Percentiles rank a stretch among this genome's conserved stretches.
Evolutionary conservation across 225 moss, liverwort and hornwort genomes (phyloP).

Genomic region (Straminergon stramineum): DNA sequence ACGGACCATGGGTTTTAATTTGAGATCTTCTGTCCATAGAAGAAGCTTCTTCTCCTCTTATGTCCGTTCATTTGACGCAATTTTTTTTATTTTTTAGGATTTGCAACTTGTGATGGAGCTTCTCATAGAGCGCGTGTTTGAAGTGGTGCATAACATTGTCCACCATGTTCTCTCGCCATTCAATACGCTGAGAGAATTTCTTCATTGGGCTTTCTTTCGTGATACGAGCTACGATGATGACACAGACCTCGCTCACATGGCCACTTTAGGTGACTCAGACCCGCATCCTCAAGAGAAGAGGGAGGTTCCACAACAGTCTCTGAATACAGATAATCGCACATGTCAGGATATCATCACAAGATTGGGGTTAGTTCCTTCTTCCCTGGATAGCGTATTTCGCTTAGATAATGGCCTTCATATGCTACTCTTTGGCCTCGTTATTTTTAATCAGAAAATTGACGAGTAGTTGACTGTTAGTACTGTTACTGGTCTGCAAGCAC

Average conservation of each 20-base stretch:
- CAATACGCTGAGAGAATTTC: constrained; percentile 49
- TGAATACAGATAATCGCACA: constrained; percentile 85
- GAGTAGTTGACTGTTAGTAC: neutral
- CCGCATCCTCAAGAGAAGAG: constrained; percentile 39
- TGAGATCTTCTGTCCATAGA: neutral
- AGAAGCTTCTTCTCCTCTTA: neutral
- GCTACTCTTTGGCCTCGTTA: neutral
- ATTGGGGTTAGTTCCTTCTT: constrained; percentile 43
- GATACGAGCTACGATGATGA: constrained; percentile 16
- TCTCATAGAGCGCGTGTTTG: constrained; percentile 68
- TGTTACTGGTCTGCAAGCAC: neutral
- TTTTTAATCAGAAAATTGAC: neutral
- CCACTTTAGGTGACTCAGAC: constrained; percentile 61
- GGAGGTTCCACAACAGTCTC: constrained; percentile 25
- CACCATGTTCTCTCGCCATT: constrained; percentile 63
- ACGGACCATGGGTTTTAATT: neutral
- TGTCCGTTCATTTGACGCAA: neutral
- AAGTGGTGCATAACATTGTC: constrained; percentile 48
- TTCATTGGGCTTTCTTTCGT: constrained; percentile 47
- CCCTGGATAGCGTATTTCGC: neutral
- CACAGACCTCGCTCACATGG: constrained; percentile 16
- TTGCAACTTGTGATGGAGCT: constrained; percentile 79
- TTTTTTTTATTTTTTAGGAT: constrained; percentile 44
- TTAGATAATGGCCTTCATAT: neutral
- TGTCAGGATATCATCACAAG: constrained; percentile 82